Percentiles rank a stretch among this genome's conserved stretches.
Conservation (phyloP, 129 eudicot species). For the Chrysanthemum lavandulifolium region DNA sequence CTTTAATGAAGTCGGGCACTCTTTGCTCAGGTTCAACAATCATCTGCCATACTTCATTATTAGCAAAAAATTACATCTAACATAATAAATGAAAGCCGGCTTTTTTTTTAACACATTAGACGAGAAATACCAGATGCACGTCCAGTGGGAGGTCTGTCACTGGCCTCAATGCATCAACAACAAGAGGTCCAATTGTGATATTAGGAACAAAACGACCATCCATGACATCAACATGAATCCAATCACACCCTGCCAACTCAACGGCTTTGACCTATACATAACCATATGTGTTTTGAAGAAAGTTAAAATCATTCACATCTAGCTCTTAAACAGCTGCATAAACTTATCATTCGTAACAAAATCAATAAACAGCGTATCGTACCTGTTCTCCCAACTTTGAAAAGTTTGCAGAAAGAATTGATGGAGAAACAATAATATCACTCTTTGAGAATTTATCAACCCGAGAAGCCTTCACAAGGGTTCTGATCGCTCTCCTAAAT, state of each 20-base stretch:
- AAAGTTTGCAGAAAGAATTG: conserved; percentile 95
- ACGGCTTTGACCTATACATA: conserved; percentile 81
- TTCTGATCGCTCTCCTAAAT: conserved; percentile 58
- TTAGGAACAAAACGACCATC: conserved; percentile 99
- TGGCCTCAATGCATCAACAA: conserved; percentile 89
- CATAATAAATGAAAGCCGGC: background rate
- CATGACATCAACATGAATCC: conserved; percentile 99
- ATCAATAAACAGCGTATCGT: conserved; percentile 6
- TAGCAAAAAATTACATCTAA: conserved; percentile 19
- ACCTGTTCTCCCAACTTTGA: conserved; percentile 99
- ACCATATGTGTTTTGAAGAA: background rate
- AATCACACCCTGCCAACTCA: conserved; percentile 95
- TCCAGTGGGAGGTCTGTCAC: conserved; percentile 97
- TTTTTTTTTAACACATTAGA: background rate
- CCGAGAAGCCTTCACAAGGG: conserved; percentile 91
- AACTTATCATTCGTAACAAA: background rate
- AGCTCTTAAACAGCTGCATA: background rate
- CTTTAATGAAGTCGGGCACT: conserved; percentile 92
- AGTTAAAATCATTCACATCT: background rate
- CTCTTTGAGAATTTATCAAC: conserved; percentile 92
- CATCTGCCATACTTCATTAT: conserved; percentile 64
- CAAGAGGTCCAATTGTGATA: conserved; percentile 95
- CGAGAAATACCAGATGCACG: conserved; percentile 81
- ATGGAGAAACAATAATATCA: conserved; percentile 97
- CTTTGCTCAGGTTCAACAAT: conserved; percentile 98